phyloP scores from a whole-genome alignment of 2,329 filamentous ascomycete genomes.

The Colletotrichum neosansevieriae region DNA sequence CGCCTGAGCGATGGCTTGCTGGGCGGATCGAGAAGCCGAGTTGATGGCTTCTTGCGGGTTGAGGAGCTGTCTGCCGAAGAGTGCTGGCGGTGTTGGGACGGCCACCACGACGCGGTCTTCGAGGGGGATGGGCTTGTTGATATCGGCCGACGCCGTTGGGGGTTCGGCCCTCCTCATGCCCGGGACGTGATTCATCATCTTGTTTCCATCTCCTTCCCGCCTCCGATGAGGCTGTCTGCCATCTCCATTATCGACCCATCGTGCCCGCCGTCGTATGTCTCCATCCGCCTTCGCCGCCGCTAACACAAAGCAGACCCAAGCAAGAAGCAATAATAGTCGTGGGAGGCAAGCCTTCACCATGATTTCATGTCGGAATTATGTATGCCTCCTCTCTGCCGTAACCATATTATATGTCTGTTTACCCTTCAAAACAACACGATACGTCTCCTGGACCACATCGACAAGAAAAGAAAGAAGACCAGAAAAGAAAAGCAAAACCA shows the following conservation, averaged over 20 bases:
- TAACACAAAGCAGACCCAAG: constrained; percentile 12
- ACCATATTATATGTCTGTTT: constrained; percentile 17
- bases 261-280: constrained; percentile 18
- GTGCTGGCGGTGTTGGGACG: constrained; percentile 30
- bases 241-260: constrained; percentile 16
- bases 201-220: constrained; percentile 1
- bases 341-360: constrained; percentile 39
- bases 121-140: constrained; percentile 22
- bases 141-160: constrained; percentile 28
- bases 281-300: constrained; percentile 14
- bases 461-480: not conserved
- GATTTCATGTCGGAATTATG: constrained; percentile 37
- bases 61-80: constrained; percentile 28
- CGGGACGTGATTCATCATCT: not conserved
- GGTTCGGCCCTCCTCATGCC: constrained; percentile 13
- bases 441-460: constrained; percentile 7
- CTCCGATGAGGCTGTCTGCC: constrained; percentile 19
- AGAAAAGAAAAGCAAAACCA: not conserved
- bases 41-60: constrained; percentile 38
- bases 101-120: constrained; percentile 36
- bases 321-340: constrained; percentile 27
- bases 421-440: not conserved
- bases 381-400: constrained; percentile 19
- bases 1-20: constrained; percentile 37
- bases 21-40: constrained; percentile 33